Evolutionary conservation across 1,284 basidiomycete species (phyloP).

Genomic region (Cutaneotrichosporon sp.): DNA sequence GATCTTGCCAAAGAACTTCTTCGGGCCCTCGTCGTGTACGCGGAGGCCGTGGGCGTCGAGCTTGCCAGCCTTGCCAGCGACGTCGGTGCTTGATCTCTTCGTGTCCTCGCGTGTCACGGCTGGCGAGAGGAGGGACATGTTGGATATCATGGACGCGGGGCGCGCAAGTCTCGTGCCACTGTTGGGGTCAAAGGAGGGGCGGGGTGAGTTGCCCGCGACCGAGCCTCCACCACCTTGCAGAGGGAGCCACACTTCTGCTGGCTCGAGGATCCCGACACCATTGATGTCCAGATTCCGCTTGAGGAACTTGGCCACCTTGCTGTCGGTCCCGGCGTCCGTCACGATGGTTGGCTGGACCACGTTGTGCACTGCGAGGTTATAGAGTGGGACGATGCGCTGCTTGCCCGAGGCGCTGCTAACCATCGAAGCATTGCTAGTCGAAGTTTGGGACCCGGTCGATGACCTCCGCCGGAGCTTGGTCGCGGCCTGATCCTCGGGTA

Average conservation of each 20-base stretch:
- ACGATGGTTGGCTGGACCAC: conserved; percentile 88
- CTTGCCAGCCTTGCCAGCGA: conserved; percentile 26
- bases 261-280: conserved; percentile 74
- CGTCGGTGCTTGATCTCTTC: conserved; percentile 30
- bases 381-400: conserved; percentile 80
- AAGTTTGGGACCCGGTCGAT: conserved; percentile 4
- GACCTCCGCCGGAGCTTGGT: conserved; percentile 6
- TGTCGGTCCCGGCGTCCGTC: conserved; percentile 73
- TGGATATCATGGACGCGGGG: conserved; percentile 39
- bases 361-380: conserved; percentile 85
- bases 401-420: conserved; percentile 19
- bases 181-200: conserved; percentile 19
- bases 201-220: conserved; percentile 13
- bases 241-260: conserved; percentile 72
- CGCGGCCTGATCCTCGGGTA: background rate
- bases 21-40: conserved; percentile 44
- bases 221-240: background rate
- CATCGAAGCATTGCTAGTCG: conserved; percentile 13
- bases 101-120: conserved; percentile 30
- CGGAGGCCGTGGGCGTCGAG: conserved; percentile 14
- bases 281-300: conserved; percentile 81
- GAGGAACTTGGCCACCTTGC: conserved; percentile 86
- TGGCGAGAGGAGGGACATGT: conserved; percentile 37
- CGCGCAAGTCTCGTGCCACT: conserved; percentile 11
- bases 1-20: conserved; percentile 70